Percentiles rank a stretch among this genome's conserved stretches.
phyloP scores from a whole-genome alignment of 257 asterid species.

The Galeopsis tetrahit region DNA sequence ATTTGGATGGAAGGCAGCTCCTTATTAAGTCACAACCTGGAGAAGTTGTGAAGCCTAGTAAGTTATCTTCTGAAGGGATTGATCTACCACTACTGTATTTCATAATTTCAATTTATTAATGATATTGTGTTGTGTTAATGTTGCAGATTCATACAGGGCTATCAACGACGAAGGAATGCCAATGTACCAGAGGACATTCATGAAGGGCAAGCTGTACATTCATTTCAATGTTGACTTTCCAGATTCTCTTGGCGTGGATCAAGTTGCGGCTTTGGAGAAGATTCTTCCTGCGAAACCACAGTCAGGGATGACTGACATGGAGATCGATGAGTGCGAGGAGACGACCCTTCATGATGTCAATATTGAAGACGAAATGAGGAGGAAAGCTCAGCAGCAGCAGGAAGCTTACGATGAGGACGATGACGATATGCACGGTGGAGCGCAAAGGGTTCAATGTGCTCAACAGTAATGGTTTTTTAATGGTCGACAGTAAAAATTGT shows the following conservation, averaged over 20 bases:
- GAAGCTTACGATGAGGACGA: slow-evolving; percentile 79
- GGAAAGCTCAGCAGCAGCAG: slow-evolving; percentile 57
- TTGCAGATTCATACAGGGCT: slow-evolving; percentile 58
- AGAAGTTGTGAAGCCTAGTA: slow-evolving; percentile 64
- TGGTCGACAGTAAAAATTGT: too few species aligned
- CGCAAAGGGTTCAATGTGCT: slow-evolving; percentile 80
- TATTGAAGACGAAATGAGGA: slow-evolving; percentile 61
- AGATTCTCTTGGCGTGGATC: slow-evolving; percentile 43
- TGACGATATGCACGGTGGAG: slow-evolving; percentile 68
- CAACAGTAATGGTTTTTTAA: slow-evolving; percentile 52
- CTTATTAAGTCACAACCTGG: slow-evolving; percentile 55
- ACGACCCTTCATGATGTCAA: slow-evolving; percentile 58
- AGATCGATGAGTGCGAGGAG: slow-evolving; percentile 67
- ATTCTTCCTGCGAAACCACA: slow-evolving; percentile 53
- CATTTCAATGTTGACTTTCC: slow-evolving; percentile 68
- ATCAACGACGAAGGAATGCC: slow-evolving; percentile 72
- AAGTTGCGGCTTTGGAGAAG: slow-evolving; percentile 44
- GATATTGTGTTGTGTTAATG: background rate
- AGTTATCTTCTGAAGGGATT: background rate
- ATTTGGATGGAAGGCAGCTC: slow-evolving; percentile 56
- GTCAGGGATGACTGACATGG: slow-evolving; percentile 56
- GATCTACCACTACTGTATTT: background rate
- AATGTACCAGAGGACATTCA: slow-evolving; percentile 57
- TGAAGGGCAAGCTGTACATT: slow-evolving; percentile 64
- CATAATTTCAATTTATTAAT: background rate